Evolutionary conservation across 768 basidiomycete species (phyloP).

Genomic region (Russula dissimulans): DNA sequence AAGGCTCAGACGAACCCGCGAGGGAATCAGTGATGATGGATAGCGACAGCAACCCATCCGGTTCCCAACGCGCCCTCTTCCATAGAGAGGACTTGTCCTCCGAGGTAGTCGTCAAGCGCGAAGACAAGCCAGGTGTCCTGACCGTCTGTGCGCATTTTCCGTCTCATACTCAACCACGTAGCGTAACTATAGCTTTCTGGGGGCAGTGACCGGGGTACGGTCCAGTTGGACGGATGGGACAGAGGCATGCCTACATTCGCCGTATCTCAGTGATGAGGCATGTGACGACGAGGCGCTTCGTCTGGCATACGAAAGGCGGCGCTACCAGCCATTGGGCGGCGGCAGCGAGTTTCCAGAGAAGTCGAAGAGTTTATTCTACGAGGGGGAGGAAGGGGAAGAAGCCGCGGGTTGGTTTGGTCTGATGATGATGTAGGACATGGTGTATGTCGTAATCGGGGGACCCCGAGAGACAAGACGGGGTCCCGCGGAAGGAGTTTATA

Average conservation of each 20-base stretch:
- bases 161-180: not conserved
- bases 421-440: not conserved
- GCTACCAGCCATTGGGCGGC: not conserved
- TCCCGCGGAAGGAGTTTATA: slow-evolving; percentile 24
- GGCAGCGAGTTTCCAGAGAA: slow-evolving; percentile 10
- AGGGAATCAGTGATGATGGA: slow-evolving; percentile 18
- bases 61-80: slow-evolving; percentile 24
- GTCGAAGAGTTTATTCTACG: slow-evolving; percentile 19
- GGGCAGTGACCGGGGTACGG: slow-evolving; percentile 16
- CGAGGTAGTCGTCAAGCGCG: slow-evolving; percentile 30
- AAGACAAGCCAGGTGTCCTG: slow-evolving; percentile 45
- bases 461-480: slow-evolving; percentile 22
- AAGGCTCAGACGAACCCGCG: slow-evolving; percentile 19
- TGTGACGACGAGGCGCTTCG: slow-evolving; percentile 20
- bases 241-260: slow-evolving; percentile 11
- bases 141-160: slow-evolving; percentile 30
- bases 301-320: slow-evolving; percentile 11
- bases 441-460: slow-evolving; percentile 19
- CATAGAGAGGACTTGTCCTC: slow-evolving; percentile 30
- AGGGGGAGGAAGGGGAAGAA: slow-evolving; percentile 14
- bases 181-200: slow-evolving; percentile 1
- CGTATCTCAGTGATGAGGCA: slow-evolving; percentile 15
- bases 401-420: slow-evolving; percentile 11
- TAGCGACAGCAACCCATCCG: slow-evolving; percentile 19
- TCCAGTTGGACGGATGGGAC: not conserved